phyloP scores from a whole-genome alignment of 2,329 filamentous ascomycete genomes.

The Fusarium poae region DNA sequence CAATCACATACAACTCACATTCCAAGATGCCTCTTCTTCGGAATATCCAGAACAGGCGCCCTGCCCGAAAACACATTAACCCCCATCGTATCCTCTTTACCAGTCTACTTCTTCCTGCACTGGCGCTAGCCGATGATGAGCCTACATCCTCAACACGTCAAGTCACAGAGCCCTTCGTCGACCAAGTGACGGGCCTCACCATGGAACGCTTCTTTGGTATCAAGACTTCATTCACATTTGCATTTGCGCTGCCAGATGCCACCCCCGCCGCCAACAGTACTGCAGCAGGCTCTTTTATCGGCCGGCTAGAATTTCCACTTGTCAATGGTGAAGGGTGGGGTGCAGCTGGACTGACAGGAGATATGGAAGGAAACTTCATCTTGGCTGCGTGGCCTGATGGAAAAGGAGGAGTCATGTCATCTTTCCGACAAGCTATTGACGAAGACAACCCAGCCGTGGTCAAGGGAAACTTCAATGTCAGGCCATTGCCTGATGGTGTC shows the following conservation, averaged over 20 bases:
- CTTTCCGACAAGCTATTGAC: slow-evolving; percentile 17
- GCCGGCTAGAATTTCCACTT: not conserved
- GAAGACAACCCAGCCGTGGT: slow-evolving; percentile 9
- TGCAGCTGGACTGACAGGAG: slow-evolving; percentile 12
- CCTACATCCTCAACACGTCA: slow-evolving; percentile 1
- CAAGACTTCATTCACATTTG: slow-evolving; percentile 3
- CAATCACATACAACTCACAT: not conserved
- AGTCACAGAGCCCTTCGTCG: slow-evolving; percentile 2
- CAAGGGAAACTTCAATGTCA: slow-evolving; percentile 13
- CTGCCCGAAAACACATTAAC: slow-evolving; percentile 2
- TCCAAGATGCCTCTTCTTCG: slow-evolving; percentile 3
- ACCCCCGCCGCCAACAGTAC: not conserved
- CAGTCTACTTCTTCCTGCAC: not conserved
- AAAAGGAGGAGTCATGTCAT: slow-evolving; percentile 23
- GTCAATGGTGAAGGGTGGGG: slow-evolving; percentile 8
- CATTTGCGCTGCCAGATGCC: not conserved
- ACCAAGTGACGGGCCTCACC: slow-evolving; percentile 23
- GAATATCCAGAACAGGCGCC: not conserved
- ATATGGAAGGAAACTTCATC: slow-evolving; percentile 25
- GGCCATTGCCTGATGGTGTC: slow-evolving; percentile 9
- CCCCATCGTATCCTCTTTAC: slow-evolving; percentile 5
- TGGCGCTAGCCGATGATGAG: slow-evolving; percentile 9
- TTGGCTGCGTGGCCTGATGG: slow-evolving; percentile 13
- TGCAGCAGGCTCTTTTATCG: slow-evolving; percentile 5
- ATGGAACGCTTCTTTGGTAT: slow-evolving; percentile 15